A percentile compares a stretch with the other conserved stretches of the same genome.
Conservation (phyloP, 805 yeast genomes). For the Kregervanrija delftensis region DNA sequence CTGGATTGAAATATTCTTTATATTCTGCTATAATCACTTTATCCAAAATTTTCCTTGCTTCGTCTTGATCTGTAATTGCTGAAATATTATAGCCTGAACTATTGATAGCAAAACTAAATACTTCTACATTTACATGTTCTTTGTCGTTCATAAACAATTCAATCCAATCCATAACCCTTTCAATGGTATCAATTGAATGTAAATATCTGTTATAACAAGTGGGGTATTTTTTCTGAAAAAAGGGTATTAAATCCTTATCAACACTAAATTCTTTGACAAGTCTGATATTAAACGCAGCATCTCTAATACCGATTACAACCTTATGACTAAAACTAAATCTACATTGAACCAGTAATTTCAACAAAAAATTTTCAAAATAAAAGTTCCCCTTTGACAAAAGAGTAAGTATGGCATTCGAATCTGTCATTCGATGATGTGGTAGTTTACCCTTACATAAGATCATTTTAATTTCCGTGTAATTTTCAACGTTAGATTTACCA, state of each 20-base stretch:
- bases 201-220: constrained; percentile 1
- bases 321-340: constrained; percentile 7
- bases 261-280: constrained; percentile 6
- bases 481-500: background rate
- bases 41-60: no score
- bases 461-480: constrained; percentile 14
- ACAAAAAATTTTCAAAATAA: constrained; percentile 5
- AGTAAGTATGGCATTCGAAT: constrained; percentile 4
- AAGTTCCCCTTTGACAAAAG: constrained; percentile 5
- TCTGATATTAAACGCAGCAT: constrained; percentile 9
- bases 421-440: constrained; percentile 1
- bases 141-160: background rate
- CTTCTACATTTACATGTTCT: background rate
- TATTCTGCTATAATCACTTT: no score
- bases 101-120: no score
- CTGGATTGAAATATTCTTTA: no score
- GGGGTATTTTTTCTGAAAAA: constrained; percentile 3
- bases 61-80: no score
- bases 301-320: constrained; percentile 12
- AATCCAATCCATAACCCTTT: constrained; percentile 3
- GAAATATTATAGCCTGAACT: no score
- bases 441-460: constrained; percentile 6
- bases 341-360: constrained; percentile 8
- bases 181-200: constrained; percentile 5
- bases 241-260: constrained; percentile 8